These are phyloP conservation scores for Geum urbanum DNA, from an alignment of 306 rosid genomes.

Conservation along the genomic window DNA sequence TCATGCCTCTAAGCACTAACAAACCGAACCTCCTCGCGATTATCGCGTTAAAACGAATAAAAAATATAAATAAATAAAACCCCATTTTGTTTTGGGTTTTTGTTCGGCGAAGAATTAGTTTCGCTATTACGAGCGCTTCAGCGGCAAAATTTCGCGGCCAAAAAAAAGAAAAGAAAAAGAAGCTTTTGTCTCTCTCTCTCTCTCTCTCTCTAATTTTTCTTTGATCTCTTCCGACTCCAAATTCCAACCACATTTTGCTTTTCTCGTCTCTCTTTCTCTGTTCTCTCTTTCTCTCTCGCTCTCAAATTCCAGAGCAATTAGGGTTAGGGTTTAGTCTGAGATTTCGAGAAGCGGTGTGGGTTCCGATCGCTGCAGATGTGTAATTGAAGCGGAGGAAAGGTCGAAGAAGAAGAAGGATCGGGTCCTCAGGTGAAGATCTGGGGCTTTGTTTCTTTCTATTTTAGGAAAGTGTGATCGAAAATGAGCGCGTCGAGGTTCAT, in stretches of 20 bases:
- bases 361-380: slow-evolving; percentile 40
- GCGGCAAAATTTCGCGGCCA: slow-evolving; percentile 80
- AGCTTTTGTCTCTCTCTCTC: slow-evolving; percentile 26
- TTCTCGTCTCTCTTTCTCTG: neutral
- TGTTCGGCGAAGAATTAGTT: slow-evolving; percentile 31
- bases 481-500: slow-evolving; percentile 99
- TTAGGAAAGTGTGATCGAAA: slow-evolving; percentile 22
- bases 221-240: slow-evolving; percentile 10
- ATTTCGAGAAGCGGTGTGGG: neutral
- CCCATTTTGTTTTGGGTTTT: neutral
- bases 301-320: slow-evolving; percentile 24
- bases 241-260: slow-evolving; percentile 11
- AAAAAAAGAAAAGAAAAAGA: neutral
- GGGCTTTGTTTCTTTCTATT: slow-evolving; percentile 38
- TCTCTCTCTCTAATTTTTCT: slow-evolving; percentile 4
- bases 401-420: slow-evolving; percentile 34
- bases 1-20: too few species aligned
- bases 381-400: slow-evolving; percentile 36
- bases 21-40: slow-evolving; percentile 11
- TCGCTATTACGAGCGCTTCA: slow-evolving; percentile 86
- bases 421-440: slow-evolving; percentile 88
- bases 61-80: too few species aligned
- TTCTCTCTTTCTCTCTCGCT: neutral
- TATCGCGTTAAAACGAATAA: slow-evolving; percentile 15
- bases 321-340: slow-evolving; percentile 38